Evolutionary conservation across 1,284 basidiomycete species (phyloP), one percentile per base, ranked within the genome.

Genomic region (Ceratobasidium sp.): DNA sequence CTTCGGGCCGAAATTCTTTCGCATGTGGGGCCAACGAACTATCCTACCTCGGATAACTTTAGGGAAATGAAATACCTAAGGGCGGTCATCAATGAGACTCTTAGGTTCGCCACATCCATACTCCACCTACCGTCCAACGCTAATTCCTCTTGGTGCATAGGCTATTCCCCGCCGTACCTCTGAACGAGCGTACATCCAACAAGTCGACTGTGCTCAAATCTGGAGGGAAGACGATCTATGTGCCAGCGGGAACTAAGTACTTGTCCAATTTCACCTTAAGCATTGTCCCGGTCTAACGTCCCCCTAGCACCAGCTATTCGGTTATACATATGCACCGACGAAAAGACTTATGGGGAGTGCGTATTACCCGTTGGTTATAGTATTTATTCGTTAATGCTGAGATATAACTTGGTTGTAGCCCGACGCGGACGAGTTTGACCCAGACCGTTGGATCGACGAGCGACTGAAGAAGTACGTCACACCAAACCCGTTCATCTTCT

Each of bases 401-500:
- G 4, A 39, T 67, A n/a, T n/a, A n/a, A 17, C 11, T 5, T 13
- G 39, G 6, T 23, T n/a, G 5, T 51, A 74, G 69, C 77, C 78
- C 79, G 51, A 77, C 74, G 87, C 88, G 0, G 81, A 85, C 15
- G 80, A 85, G 74, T 91, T 90, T 78, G 89, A 91, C 77, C 90
- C 90, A 0, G 88, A 90, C 78, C 84, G 90, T 2, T 90, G 89
- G 84, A 78, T 90, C 49, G 89, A 90, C 80, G 84, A 87, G n/a
- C 83, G 89, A 35, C 66, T 89, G 7, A 83, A 84, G 42, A 87
- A 86, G 77, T 89, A 89, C 78, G 83, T 89, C 26, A 86, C 85
- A 0, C 84, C 86, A 0, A 90, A 90, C 79, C 89, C 89, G 4
- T 89, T 86, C 82, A 89, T 90, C 71, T 90, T 90, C 83, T 81